A percentile compares a stretch with the other conserved stretches of the same genome.
phyloP scores from a whole-genome alignment of 805 yeast species.

The Jamesozyma gamospora region DNA sequence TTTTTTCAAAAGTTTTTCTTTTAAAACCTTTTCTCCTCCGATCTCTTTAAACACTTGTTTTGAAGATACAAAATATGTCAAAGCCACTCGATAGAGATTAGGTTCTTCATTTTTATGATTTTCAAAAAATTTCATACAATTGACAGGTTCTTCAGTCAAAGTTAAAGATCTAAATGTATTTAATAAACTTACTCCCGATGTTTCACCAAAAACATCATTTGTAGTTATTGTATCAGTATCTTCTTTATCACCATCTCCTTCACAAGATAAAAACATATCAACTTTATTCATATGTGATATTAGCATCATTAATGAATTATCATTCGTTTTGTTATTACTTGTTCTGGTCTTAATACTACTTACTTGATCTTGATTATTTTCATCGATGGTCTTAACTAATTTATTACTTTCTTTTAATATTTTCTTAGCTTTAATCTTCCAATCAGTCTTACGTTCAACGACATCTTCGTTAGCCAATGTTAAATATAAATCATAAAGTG shows the following conservation, averaged over 20 bases:
- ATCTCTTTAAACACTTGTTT: conserved; percentile 41
- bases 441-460: conserved; percentile 33
- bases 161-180: conserved; percentile 45
- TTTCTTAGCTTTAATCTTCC: conserved; percentile 57
- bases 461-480: conserved; percentile 39
- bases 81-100: conserved; percentile 54
- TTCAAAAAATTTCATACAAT: conserved; percentile 47
- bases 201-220: conserved; percentile 3
- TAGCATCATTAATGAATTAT: conserved; percentile 28
- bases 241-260: conserved; percentile 9
- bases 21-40: conserved; percentile 40
- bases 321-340: conserved; percentile 10
- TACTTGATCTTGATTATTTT: conserved; percentile 6
- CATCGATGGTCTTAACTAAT: conserved; percentile 41
- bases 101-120: conserved; percentile 55
- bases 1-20: conserved; percentile 38
- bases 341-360: background rate
- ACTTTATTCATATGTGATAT: conserved; percentile 34
- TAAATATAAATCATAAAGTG: conserved; percentile 75
- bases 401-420: conserved; percentile 41
- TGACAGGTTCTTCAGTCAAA: conserved; percentile 45
- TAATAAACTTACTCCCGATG: conserved; percentile 5
- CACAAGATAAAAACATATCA: conserved; percentile 25
- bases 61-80: conserved; percentile 52
- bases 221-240: conserved; percentile 28